Conservation (phyloP, 2,329 filamentous ascomycete genomes). For the Beauveria australis region DNA sequence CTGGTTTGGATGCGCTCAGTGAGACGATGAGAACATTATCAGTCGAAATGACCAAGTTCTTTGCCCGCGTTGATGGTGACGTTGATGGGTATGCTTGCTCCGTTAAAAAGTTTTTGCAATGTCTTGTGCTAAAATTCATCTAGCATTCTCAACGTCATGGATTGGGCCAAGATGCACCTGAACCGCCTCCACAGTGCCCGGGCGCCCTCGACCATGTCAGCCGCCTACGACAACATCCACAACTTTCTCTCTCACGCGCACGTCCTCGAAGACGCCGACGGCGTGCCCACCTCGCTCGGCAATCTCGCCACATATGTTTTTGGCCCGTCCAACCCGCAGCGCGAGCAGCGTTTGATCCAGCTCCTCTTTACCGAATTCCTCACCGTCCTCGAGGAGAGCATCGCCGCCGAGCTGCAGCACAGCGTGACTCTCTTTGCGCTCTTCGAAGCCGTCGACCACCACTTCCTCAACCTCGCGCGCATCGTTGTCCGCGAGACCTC, state of each 20-base stretch:
- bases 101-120: neutral
- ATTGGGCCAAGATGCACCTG: slow-evolving; percentile 86
- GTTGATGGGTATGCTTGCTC: slow-evolving; percentile 60
- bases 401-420: slow-evolving; percentile 74
- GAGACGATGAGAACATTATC: slow-evolving; percentile 79
- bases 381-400: slow-evolving; percentile 78
- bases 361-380: slow-evolving; percentile 81
- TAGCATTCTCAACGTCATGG: slow-evolving; percentile 88
- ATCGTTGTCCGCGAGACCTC: slow-evolving; percentile 77
- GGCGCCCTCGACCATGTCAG: slow-evolving; percentile 50
- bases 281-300: slow-evolving; percentile 61
- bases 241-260: slow-evolving; percentile 60
- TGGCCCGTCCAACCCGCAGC: slow-evolving; percentile 71
- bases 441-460: slow-evolving; percentile 86
- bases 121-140: slow-evolving; percentile 14
- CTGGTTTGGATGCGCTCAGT: slow-evolving; percentile 75
- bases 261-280: slow-evolving; percentile 44
- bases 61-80: slow-evolving; percentile 86
- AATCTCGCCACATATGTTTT: slow-evolving; percentile 63
- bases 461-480: slow-evolving; percentile 82
- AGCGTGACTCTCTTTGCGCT: slow-evolving; percentile 73
- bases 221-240: slow-evolving; percentile 77
- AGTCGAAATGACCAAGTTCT: slow-evolving; percentile 82
- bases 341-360: slow-evolving; percentile 71
- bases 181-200: slow-evolving; percentile 56